These are phyloP conservation scores for Bruguiera sexangula DNA, from an alignment of 345 rosid species.

Conservation along the genomic window DNA sequence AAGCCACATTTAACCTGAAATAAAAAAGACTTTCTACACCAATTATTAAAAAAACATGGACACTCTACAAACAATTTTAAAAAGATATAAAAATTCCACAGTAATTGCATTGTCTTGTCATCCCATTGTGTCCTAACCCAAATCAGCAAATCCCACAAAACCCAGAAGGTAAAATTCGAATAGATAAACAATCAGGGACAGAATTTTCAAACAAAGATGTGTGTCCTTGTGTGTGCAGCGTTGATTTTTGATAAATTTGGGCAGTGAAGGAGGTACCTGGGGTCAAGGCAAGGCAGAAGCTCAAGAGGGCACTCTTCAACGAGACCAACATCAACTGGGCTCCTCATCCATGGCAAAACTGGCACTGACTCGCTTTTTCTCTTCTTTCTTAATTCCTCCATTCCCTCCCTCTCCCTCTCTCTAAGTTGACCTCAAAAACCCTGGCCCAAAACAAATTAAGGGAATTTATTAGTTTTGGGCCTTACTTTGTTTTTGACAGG, in stretches of 20 bases:
- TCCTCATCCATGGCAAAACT: constrained; percentile 92
- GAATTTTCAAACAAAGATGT: not conserved
- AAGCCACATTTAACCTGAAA: constrained; percentile 62
- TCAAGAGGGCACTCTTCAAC: constrained; percentile 52
- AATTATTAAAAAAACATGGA: not conserved
- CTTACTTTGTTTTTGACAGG: too few species aligned
- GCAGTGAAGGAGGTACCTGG: constrained; percentile 44
- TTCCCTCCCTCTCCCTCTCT: not conserved
- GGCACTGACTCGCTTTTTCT: constrained; percentile 46
- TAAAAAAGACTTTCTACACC: not conserved
- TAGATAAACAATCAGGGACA: not conserved
- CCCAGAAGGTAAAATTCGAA: not conserved
- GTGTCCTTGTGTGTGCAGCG: too few species aligned
- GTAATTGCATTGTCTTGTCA: not conserved
- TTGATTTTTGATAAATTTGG: not conserved
- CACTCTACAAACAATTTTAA: not conserved
- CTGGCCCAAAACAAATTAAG: too few species aligned
- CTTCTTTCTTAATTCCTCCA: constrained; percentile 29
- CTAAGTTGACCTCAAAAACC: not conserved
- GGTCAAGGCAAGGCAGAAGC: constrained; percentile 68
- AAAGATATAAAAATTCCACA: not conserved
- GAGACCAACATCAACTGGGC: constrained; percentile 59
- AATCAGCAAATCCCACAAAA: not conserved
- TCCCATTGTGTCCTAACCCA: too few species aligned
- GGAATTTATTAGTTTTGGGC: too few species aligned